Evolutionary conservation across 2,329 filamentous ascomycete genomes (phyloP).

Genomic region (Botrytis aclada): DNA sequence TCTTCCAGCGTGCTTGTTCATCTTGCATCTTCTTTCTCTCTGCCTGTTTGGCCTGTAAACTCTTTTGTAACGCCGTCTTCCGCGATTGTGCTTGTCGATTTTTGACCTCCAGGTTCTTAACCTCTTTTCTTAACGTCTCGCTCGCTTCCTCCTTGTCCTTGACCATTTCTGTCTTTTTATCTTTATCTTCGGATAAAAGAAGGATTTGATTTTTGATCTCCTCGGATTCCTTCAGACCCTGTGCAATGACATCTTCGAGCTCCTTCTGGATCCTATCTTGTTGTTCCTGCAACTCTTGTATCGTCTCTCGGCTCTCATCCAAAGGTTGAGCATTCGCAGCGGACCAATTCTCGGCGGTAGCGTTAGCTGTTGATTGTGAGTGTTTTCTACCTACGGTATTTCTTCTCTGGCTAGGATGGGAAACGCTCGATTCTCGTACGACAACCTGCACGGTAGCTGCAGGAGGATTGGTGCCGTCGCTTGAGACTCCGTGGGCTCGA

Average conservation of each 20-base stretch:
- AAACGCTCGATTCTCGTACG: slow-evolving; percentile 62
- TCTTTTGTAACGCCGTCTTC: slow-evolving; percentile 72
- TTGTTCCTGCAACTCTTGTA: slow-evolving; percentile 76
- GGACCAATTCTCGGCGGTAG: slow-evolving; percentile 31
- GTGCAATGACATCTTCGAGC: slow-evolving; percentile 71
- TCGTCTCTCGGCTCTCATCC: slow-evolving; percentile 60
- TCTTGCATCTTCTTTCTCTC: slow-evolving; percentile 69
- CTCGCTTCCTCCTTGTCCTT: slow-evolving; percentile 92
- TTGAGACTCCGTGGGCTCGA: slow-evolving; percentile 48
- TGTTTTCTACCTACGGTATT: slow-evolving; percentile 62
- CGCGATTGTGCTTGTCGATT: slow-evolving; percentile 79
- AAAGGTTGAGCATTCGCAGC: slow-evolving; percentile 42
- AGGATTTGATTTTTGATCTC: slow-evolving; percentile 65
- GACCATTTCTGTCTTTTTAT: slow-evolving; percentile 70
- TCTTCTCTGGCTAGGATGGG: slow-evolving; percentile 53
- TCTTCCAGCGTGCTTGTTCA: slow-evolving; percentile 65
- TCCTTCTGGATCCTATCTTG: slow-evolving; percentile 80
- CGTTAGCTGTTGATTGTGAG: slow-evolving; percentile 62
- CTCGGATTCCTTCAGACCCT: slow-evolving; percentile 68
- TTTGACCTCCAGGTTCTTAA: slow-evolving; percentile 74
- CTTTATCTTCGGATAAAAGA: slow-evolving; percentile 72
- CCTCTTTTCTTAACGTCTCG: slow-evolving; percentile 75
- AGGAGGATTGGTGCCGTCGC: slow-evolving; percentile 61
- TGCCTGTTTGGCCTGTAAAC: slow-evolving; percentile 63
- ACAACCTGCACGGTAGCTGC: slow-evolving; percentile 56